These are phyloP conservation scores for Rubroshorea leprosula DNA, from an alignment of 345 rosid species.

Conservation along the genomic window DNA sequence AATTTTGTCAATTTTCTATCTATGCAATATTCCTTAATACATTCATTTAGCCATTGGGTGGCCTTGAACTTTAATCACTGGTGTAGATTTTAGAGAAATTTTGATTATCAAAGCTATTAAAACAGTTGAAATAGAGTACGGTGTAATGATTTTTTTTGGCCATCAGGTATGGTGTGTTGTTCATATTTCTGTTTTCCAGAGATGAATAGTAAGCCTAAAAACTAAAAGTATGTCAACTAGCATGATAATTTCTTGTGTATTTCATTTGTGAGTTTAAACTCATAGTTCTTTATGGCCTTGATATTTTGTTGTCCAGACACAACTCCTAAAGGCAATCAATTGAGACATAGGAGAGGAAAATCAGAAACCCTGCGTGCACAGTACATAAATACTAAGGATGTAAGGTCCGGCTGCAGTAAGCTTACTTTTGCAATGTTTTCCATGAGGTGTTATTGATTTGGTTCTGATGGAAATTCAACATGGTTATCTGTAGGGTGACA, in stretches of 20 bases:
- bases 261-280: conserved; percentile 12
- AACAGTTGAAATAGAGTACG: too few relatives aligned
- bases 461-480: conserved; percentile 1
- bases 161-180: too few relatives aligned
- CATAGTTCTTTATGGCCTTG: conserved; percentile 12
- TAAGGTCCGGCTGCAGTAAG: conserved; percentile 51
- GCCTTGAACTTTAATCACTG: too few relatives aligned
- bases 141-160: too few relatives aligned
- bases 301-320: conserved; percentile 32
- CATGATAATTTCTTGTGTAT: neutral
- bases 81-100: neutral
- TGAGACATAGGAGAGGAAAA: conserved; percentile 82
- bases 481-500: conserved; percentile 48
- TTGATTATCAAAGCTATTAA: too few relatives aligned
- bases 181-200: too few relatives aligned
- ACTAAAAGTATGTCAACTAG: too few relatives aligned
- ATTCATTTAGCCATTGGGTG: too few relatives aligned
- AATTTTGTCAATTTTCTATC: too few relatives aligned
- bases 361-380: conserved; percentile 93
- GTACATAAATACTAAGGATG: conserved; percentile 82
- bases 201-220: too few relatives aligned
- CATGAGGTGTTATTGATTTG: neutral
- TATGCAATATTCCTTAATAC: too few relatives aligned
- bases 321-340: conserved; percentile 38
- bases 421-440: neutral